Evolutionary conservation across 192 early-diverging fungal species (phyloP).

Genomic region (Haplosporangium gracile): DNA sequence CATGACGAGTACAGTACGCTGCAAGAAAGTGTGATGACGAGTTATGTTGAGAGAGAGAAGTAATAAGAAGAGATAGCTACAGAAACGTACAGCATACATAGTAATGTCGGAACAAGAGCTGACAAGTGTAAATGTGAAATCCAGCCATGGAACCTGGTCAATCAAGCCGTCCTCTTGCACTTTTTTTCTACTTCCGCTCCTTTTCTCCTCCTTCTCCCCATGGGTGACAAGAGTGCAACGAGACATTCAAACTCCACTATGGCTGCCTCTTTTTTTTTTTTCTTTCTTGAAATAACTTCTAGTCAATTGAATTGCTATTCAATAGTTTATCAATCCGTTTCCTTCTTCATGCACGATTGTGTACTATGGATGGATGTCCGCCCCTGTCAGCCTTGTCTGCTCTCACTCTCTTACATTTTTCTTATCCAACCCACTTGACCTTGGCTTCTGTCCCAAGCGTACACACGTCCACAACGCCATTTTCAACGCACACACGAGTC

Average conservation of each 20-base stretch:
- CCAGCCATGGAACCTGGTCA: background rate
- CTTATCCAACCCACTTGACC: background rate
- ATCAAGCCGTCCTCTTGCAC: background rate
- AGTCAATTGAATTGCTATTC: background rate
- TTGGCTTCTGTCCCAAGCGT: background rate
- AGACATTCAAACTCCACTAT: background rate
- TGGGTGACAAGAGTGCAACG: background rate
- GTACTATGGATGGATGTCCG: background rate
- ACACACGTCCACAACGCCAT: background rate
- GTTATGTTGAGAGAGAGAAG: background rate
- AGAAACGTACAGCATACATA: background rate
- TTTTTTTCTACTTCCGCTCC: constrained; percentile 1
- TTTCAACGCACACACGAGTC: background rate
- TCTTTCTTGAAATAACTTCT: background rate
- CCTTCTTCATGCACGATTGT: constrained; percentile 1
- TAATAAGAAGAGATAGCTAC: background rate
- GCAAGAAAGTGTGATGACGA: background rate
- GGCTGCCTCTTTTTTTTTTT: background rate
- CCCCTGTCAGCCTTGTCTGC: background rate
- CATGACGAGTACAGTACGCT: background rate
- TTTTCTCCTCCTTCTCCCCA: background rate
- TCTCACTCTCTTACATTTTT: background rate
- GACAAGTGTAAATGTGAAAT: background rate
- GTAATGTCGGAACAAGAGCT: background rate
- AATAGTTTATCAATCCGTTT: background rate